phyloP scores from a whole-genome alignment of 441 rosid genomes.

The Cnidoscolus chayamansa region DNA sequence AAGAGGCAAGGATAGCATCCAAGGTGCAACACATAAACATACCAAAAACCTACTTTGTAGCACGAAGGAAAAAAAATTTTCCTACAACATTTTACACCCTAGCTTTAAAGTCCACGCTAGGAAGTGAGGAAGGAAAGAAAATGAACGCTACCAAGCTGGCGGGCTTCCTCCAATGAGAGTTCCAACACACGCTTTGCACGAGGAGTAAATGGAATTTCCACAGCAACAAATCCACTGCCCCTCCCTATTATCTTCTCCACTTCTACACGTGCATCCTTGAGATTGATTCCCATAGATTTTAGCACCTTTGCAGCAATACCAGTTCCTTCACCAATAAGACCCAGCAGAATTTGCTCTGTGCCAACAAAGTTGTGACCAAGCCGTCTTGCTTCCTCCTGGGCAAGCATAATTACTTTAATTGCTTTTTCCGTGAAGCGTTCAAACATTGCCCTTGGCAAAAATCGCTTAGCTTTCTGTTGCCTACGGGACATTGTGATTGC shows the following conservation, averaged over 20 bases:
- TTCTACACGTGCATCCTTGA: conserved; percentile 91
- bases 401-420: conserved; percentile 94
- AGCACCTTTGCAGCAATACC: conserved; percentile 99
- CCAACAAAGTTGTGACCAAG: conserved; percentile 99
- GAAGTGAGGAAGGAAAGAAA: background rate
- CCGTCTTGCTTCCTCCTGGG: conserved; percentile 97
- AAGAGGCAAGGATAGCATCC: too few relatives aligned
- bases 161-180: conserved; percentile 91
- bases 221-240: conserved; percentile 96
- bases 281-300: conserved; percentile 96
- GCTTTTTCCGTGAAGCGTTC: conserved; percentile 96
- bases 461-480: conserved; percentile 46
- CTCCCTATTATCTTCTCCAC: conserved; percentile 97
- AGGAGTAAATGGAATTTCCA: conserved; percentile 97
- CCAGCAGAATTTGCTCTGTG: conserved; percentile 90
- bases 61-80: too few relatives aligned
- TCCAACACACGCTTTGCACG: conserved; percentile 96
- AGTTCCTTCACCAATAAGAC: conserved; percentile 96
- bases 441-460: conserved; percentile 76
- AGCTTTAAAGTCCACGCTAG: background rate
- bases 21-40: too few relatives aligned
- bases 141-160: conserved; percentile 63
- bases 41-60: too few relatives aligned
- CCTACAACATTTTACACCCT: background rate
- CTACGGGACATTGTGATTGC: conserved; percentile 36